Base-by-base conservation (phyloP, 1,139 yeast genomes). In the Lodderomyces jiufengensis region DNA sequence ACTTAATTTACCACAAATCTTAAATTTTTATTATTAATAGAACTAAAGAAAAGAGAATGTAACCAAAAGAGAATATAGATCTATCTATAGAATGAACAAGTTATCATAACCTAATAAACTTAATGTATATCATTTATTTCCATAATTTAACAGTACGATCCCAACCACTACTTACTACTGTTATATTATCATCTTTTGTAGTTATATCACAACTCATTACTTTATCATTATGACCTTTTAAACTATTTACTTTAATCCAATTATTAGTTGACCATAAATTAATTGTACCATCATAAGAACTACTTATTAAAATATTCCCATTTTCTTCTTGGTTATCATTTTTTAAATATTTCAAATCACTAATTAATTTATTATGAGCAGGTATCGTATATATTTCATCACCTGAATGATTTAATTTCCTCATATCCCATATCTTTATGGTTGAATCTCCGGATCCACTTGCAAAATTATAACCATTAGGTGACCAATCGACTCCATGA, bases 391-490 rank as follows among this genome's bases (percentile, higher is more conserved):
- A 66, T 13, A 66, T 41, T 27, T 70, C 75, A 33, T 52, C 55
- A 9, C 54, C 46, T 57, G 66, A 24, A 23, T 39, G 30, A 24
- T 54, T 53, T 13, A 63, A 37, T 34, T 54, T 60, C 33, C 98
- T 69, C 31, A 92, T 39, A 59, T 92, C 98, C 97, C 97, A 92
- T 1, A 90, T 68, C 50, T 84, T 83, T 9, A 87, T 72, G 1
- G 80, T 63, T 29, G 90, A 80, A 57, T 90, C 97, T 0, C 86
- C 95, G 42, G 95, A 78, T 3, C 87, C 97, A 0, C 94, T 79
- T 2, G 88, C 90, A 4, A 88, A 51, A 37, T 83, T 81, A 47
- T 72, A 71, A 0, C 95, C 95, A 55, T 84, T 83, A 1, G 76
- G 72, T 1, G 92, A 69, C 83, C 95, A 90, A 45, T 78, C 90